A percentile compares a stretch with the other conserved stretches of the same genome.
Conservation (phyloP, 164 flowering plant genomes). For the Echeveria elegans region DNA sequence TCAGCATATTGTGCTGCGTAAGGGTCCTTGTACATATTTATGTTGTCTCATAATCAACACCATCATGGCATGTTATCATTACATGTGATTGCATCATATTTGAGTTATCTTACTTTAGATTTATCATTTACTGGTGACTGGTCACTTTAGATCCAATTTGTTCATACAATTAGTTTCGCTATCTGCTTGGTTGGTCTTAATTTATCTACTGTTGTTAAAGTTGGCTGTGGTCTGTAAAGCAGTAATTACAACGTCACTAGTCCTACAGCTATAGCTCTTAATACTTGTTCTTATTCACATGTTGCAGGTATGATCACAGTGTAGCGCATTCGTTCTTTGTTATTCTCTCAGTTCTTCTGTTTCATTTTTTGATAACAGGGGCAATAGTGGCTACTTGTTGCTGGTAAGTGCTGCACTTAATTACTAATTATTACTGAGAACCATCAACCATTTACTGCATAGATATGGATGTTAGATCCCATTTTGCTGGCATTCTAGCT, state of each 20-base stretch:
- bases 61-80: too few relatives aligned
- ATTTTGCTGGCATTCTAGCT: neutral
- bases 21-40: neutral
- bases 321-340: conserved; percentile 72
- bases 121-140: too few relatives aligned
- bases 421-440: too few relatives aligned
- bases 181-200: neutral
- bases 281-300: conserved; percentile 5
- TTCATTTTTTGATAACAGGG: conserved; percentile 75
- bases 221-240: neutral
- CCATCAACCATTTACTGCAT: neutral
- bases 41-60: neutral
- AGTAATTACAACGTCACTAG: neutral
- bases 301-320: conserved; percentile 82
- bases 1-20: conserved; percentile 11
- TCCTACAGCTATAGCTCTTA: neutral
- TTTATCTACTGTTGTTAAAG: neutral
- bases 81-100: neutral
- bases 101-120: neutral
- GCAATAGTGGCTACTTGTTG: conserved; percentile 66
- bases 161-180: neutral
- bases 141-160: neutral
- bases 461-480: neutral
- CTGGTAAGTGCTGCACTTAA: conserved; percentile 49
- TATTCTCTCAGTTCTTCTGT: conserved; percentile 58